Conservation (phyloP, 371 early-diverging fungal species). For the Syncephalastrum racemosum region DNA sequence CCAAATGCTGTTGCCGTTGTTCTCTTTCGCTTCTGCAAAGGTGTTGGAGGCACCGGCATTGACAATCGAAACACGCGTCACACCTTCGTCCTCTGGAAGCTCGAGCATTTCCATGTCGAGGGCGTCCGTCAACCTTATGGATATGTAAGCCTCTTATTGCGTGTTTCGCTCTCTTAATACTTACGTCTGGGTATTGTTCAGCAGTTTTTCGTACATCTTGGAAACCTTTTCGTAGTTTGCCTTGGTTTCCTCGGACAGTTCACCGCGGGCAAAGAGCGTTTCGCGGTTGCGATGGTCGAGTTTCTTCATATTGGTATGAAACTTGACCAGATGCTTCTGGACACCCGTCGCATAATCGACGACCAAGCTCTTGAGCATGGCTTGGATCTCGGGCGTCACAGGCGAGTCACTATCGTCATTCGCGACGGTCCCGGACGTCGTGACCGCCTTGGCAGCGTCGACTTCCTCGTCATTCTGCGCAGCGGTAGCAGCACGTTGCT, state of each 20-base stretch:
- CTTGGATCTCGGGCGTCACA: conserved; percentile 54
- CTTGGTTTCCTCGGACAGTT: conserved; percentile 80
- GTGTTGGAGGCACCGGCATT: conserved; percentile 32
- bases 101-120: conserved; percentile 75
- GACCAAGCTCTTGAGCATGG: conserved; percentile 56
- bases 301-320: conserved; percentile 74
- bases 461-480: conserved; percentile 36
- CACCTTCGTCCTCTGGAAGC: conserved; percentile 63
- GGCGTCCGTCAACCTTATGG: conserved; percentile 57
- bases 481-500: conserved; percentile 46
- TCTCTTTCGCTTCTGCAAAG: conserved; percentile 46
- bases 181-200: conserved; percentile 57
- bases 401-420: conserved; percentile 17
- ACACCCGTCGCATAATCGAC: conserved; percentile 70
- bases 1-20: conserved; percentile 58
- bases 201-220: conserved; percentile 73
- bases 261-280: conserved; percentile 78
- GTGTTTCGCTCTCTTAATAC: background rate
- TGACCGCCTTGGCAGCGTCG: conserved; percentile 5
- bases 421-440: conserved; percentile 10
- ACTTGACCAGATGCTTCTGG: conserved; percentile 63
- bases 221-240: conserved; percentile 72
- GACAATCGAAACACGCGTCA: conserved; percentile 52
- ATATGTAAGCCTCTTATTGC: background rate
- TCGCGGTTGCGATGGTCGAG: conserved; percentile 80